Conservation (phyloP, 345 rosid genomes). For the Cochlearia excelsa region DNA sequence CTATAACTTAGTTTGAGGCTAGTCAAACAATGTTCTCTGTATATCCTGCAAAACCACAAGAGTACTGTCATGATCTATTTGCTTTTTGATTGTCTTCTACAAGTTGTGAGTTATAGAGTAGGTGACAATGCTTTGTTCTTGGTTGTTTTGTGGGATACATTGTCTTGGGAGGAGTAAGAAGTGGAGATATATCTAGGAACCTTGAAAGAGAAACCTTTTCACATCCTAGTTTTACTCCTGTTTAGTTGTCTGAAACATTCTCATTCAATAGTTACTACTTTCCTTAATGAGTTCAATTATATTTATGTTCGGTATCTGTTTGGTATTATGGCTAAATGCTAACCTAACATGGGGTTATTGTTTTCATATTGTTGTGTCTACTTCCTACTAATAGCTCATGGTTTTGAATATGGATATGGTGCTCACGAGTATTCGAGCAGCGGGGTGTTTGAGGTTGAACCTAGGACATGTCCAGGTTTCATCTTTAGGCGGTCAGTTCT, state of each 20-base stretch:
- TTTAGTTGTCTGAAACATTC: background rate
- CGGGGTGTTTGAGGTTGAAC: conserved; percentile 95
- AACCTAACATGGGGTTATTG: conserved; percentile 1
- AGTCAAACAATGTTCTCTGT: background rate
- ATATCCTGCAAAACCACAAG: background rate
- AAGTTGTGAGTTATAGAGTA: conserved; percentile 3
- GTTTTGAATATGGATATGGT: conserved; percentile 84
- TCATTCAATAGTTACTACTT: background rate
- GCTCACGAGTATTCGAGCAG: conserved; percentile 88
- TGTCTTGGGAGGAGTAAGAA: too few relatives aligned
- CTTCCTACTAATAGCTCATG: conserved; percentile 49
- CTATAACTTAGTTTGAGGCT: background rate
- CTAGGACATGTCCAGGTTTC: conserved; percentile 94
- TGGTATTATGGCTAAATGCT: background rate
- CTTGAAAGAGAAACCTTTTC: background rate
- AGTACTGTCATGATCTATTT: too few relatives aligned
- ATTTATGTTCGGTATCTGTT: too few relatives aligned
- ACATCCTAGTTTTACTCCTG: background rate
- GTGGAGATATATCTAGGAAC: background rate
- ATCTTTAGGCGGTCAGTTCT: conserved; percentile 75
- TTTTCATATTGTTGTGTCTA: background rate
- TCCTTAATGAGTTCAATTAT: background rate
- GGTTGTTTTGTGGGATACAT: too few relatives aligned
- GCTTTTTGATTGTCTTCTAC: background rate
- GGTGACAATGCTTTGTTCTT: conserved; percentile 9